phyloP scores from a whole-genome alignment of 2,329 filamentous ascomycete species.

The Bipolaris victoriae region DNA sequence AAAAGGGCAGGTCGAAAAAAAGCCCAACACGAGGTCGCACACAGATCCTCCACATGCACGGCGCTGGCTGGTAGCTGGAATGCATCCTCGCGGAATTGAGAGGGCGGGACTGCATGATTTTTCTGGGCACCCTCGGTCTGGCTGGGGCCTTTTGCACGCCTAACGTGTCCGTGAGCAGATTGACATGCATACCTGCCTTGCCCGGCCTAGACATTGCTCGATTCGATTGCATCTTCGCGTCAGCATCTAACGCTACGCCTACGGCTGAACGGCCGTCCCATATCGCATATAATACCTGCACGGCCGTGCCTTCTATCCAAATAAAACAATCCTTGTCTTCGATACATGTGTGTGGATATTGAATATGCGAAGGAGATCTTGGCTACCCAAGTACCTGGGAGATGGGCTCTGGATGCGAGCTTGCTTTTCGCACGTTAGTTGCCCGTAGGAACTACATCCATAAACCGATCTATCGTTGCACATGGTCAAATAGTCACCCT shows the following conservation, averaged over 20 bases:
- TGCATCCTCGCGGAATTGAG: neutral
- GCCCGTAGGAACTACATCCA: no score
- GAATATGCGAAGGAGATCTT: neutral
- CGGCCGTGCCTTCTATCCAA: neutral
- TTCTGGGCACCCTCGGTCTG: constrained; percentile 4
- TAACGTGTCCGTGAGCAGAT: neutral
- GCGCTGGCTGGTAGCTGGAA: neutral
- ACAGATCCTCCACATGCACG: constrained; percentile 4
- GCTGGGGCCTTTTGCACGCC: constrained; percentile 5
- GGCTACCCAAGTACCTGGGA: neutral
- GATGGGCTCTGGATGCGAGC: no score
- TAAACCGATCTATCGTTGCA: no score
- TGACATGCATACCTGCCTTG: constrained; percentile 16
- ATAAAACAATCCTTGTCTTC: neutral
- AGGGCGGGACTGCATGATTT: neutral
- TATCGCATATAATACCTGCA: neutral
- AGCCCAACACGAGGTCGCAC: constrained; percentile 5
- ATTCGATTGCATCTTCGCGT: constrained; percentile 5
- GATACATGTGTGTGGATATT: neutral
- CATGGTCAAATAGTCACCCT: no score
- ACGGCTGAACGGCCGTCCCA: neutral
- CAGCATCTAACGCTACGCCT: neutral
- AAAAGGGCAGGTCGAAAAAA: constrained; percentile 23
- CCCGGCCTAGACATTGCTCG: constrained; percentile 8
- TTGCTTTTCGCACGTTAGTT: neutral